These are phyloP conservation scores for Candida suzukii DNA, from an alignment of 805 yeast genomes.

Conservation along the genomic window DNA sequence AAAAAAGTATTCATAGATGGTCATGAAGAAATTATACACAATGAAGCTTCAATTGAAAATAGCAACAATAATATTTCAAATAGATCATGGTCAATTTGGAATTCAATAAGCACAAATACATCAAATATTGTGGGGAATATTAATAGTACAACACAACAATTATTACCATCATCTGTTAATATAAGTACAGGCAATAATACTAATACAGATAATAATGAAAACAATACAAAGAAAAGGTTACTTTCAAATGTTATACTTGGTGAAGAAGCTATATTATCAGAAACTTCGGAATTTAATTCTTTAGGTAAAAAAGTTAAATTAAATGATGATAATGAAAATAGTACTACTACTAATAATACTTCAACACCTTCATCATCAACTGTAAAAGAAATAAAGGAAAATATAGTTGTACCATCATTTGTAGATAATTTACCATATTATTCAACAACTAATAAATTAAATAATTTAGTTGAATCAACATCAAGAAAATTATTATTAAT, in stretches of 20 bases:
- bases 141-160: background rate
- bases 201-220: too few relatives aligned
- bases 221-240: too few relatives aligned
- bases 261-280: too few relatives aligned
- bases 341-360: background rate
- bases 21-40: constrained; percentile 2
- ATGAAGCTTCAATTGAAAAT: too few relatives aligned
- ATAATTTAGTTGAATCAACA: background rate
- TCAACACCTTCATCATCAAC: background rate
- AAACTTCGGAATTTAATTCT: too few relatives aligned
- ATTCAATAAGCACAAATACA: background rate
- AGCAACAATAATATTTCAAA: too few relatives aligned
- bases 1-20: constrained; percentile 10
- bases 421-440: constrained; percentile 20
- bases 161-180: too few relatives aligned
- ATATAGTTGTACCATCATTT: constrained; percentile 22
- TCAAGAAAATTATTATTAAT: background rate
- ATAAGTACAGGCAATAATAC: too few relatives aligned
- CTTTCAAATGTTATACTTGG: too few relatives aligned
- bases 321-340: too few relatives aligned
- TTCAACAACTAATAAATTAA: background rate
- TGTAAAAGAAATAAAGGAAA: constrained; percentile 9
- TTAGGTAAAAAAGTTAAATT: too few relatives aligned
- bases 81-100: constrained; percentile 25
- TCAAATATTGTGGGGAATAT: background rate